Evolutionary conservation across 371 early-diverging fungal genomes (phyloP).

Genomic region (Mucor piriformis): DNA sequence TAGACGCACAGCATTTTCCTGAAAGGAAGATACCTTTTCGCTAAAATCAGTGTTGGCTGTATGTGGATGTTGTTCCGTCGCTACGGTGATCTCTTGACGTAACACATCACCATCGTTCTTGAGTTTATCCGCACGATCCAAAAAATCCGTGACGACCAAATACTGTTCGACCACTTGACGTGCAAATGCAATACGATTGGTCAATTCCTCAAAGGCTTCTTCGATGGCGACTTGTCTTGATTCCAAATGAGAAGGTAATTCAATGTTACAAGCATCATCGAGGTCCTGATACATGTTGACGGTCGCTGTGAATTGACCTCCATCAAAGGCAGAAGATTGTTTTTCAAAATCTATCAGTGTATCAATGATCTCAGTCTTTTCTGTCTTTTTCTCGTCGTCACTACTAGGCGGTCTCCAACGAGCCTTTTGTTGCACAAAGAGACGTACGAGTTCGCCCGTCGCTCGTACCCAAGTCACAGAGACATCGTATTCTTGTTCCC

Average conservation of each 20-base stretch:
- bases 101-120: constrained; percentile 29
- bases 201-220: constrained; percentile 42
- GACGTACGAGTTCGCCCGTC: constrained; percentile 22
- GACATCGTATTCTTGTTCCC: constrained; percentile 46
- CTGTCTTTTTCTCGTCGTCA: neutral
- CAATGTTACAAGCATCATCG: constrained; percentile 43
- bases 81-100: constrained; percentile 23
- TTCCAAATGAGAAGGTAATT: constrained; percentile 47
- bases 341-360: constrained; percentile 37
- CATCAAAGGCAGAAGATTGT: constrained; percentile 37
- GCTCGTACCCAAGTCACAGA: constrained; percentile 35
- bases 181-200: constrained; percentile 43
- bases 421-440: constrained; percentile 31
- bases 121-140: constrained; percentile 33
- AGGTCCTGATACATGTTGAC: constrained; percentile 51
- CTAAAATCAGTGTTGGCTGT: constrained; percentile 15
- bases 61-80: constrained; percentile 15
- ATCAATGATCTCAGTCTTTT: constrained; percentile 21
- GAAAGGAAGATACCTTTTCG: constrained; percentile 32
- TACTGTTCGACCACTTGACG: constrained; percentile 51
- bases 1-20: constrained; percentile 36
- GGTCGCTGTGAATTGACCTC: constrained; percentile 40
- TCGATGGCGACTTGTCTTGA: constrained; percentile 49
- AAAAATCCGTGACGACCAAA: constrained; percentile 39
- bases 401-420: constrained; percentile 32